Base-by-base conservation (phyloP, 2,329 filamentous ascomycete species). In the Aspergillus clavatus region DNA sequence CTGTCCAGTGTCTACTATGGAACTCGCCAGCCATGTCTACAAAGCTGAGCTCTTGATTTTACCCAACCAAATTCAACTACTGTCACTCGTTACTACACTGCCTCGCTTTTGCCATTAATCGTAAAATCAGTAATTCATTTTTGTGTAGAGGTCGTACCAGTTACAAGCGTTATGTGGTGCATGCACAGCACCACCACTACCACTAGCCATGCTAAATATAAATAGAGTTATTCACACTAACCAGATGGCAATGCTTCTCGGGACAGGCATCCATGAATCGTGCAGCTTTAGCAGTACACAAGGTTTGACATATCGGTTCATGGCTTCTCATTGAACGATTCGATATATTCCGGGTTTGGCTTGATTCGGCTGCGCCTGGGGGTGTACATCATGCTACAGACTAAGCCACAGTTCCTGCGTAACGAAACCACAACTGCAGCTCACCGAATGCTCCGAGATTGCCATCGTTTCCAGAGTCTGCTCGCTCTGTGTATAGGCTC, bases 21-120 rank as follows among this genome's bases (percentile, higher is more conserved):
- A 8, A 28, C 31, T 24, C 4, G 12, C 26, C 21, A 23, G 18
- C n/a, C 27, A 31, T 35, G 31, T 35, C 4, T 18, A 16, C 31
- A 21, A 4, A 8, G 31, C 23, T 29, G 21, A 5, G 21, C n/a
- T 10, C 4, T 38, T 16, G 19, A 16, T 29, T 33, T 24, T 24
- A 45, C 24, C n/a, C 21, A 31, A 33, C 10, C 7, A 45, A 48
- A 45, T 48, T 23, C 27, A 40, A 45, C 39, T 45, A 42, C 24
- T 18, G 42, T 45, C 42, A 22, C 21, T 48, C 46, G 3, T 45
- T 48, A 14, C 22, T 19, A 18, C 19, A 18, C 18, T 21, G 11
- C 16, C 29, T 12, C 16, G 23, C 18, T 31, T n/a, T 7, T 37
- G 7, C 38, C n/a, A 12, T 35, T 18, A 21, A 26, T 24, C 36